A percentile compares a stretch with the other conserved stretches of the same genome.
Conservation (phyloP, 2,329 filamentous ascomycete species). For the Cercospora zeae-maydis region DNA sequence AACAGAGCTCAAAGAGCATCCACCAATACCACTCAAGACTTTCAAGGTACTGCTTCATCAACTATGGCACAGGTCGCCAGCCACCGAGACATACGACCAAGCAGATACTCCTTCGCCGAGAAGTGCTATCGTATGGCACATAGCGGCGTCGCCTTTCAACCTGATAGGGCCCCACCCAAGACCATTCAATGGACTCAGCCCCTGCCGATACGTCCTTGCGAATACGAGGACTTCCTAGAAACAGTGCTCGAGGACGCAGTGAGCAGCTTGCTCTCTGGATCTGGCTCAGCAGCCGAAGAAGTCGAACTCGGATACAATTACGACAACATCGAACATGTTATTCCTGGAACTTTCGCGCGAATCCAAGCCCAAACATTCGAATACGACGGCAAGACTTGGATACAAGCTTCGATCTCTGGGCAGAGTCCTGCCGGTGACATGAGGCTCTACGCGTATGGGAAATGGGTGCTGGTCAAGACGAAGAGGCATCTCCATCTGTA, state of each 20-base stretch:
- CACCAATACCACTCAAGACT: neutral
- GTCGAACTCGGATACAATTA: slow-evolving; percentile 20
- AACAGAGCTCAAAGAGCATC: neutral
- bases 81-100: neutral
- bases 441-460: slow-evolving; percentile 15
- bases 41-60: neutral
- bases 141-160: neutral
- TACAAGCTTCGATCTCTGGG: slow-evolving; percentile 13
- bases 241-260: slow-evolving; percentile 18
- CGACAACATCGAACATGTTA: slow-evolving; percentile 12
- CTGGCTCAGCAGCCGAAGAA: slow-evolving; percentile 16
- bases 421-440: slow-evolving; percentile 1
- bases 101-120: slow-evolving; percentile 12
- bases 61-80: neutral
- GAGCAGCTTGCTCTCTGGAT: slow-evolving; percentile 17
- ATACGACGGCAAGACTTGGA: slow-evolving; percentile 16
- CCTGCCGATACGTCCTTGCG: slow-evolving; percentile 7
- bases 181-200: slow-evolving; percentile 17
- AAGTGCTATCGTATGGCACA: slow-evolving; percentile 15
- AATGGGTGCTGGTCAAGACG: slow-evolving; percentile 16
- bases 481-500: slow-evolving; percentile 4
- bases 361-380: slow-evolving; percentile 12
- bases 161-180: slow-evolving; percentile 2
- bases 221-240: slow-evolving; percentile 19
- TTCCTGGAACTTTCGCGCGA: slow-evolving; percentile 3